Evolutionary conservation across 139 green algal genomes (phyloP).

Genomic region (Nannochloris sp.): DNA sequence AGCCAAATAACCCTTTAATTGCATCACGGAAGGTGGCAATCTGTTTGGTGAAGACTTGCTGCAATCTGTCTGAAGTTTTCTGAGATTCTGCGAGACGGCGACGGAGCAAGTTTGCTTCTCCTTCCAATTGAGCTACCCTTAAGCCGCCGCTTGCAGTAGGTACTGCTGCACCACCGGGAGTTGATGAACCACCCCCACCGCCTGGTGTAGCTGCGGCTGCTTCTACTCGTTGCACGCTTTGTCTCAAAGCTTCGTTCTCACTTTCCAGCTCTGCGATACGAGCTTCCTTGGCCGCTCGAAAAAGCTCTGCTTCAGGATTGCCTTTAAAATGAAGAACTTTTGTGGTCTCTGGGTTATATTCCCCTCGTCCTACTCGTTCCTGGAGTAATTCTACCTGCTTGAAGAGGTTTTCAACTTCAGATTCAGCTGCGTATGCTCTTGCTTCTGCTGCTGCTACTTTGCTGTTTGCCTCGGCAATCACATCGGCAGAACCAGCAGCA

Average conservation of each 20-base stretch:
- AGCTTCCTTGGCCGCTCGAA: constrained; percentile 5
- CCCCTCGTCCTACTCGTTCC: constrained; percentile 55
- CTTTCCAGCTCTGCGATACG: constrained; percentile 18
- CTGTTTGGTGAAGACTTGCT: constrained; percentile 65
- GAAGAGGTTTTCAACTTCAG: constrained; percentile 18
- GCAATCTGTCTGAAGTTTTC: constrained; percentile 42
- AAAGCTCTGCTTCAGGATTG: constrained; percentile 57
- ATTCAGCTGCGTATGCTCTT: constrained; percentile 3
- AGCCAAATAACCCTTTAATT: constrained; percentile 67
- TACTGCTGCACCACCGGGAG: background rate
- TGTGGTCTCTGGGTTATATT: constrained; percentile 48
- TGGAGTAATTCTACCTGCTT: constrained; percentile 15
- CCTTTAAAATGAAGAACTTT: constrained; percentile 67
- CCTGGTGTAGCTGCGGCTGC: background rate
- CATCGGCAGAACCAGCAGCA: background rate
- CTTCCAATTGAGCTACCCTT: constrained; percentile 28
- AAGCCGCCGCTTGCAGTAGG: background rate
- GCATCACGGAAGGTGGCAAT: constrained; percentile 62
- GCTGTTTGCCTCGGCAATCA: background rate
- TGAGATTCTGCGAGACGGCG: constrained; percentile 24
- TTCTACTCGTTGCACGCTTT: constrained; percentile 6
- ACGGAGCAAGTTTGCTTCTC: constrained; percentile 19
- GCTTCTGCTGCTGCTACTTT: constrained; percentile 14
- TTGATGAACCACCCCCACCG: no score
- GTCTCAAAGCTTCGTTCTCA: constrained; percentile 20